Evolutionary conservation across 495 filamentous ascomycete genomes (phyloP).

Genomic region (Monascus purpureus): DNA sequence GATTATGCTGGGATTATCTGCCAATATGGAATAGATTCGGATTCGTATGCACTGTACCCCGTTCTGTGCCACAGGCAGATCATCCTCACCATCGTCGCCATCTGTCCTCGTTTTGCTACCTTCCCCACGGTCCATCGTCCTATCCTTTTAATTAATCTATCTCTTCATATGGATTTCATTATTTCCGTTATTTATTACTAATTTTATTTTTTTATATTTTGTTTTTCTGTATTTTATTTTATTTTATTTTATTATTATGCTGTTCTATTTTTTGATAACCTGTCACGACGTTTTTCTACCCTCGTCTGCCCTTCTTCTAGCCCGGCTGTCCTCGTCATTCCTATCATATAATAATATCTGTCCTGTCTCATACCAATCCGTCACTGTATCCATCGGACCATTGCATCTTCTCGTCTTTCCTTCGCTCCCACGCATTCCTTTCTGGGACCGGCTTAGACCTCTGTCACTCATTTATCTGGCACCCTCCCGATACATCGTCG

Average conservation of each 20-base stretch:
- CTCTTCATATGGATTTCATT: not conserved
- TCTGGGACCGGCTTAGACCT: not conserved
- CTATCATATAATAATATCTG: constrained; percentile 6
- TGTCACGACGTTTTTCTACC: not conserved
- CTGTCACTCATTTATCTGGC: not conserved
- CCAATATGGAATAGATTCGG: too few relatives aligned
- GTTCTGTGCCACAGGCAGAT: too few relatives aligned
- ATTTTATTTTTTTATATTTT: constrained; percentile 1
- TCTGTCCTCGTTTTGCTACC: too few relatives aligned
- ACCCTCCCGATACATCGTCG: not conserved
- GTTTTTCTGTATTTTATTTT: constrained; percentile 1
- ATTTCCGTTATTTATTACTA: not conserved
- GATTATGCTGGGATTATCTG: too few relatives aligned
- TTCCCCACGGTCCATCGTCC: not conserved
- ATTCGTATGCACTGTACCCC: too few relatives aligned
- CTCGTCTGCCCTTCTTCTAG: not conserved
- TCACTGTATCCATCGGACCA: not conserved
- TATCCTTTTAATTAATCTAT: not conserved
- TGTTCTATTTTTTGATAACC: not conserved
- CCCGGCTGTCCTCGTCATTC: not conserved
- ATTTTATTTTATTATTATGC: not conserved
- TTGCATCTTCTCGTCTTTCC: not conserved
- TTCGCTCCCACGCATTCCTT: not conserved
- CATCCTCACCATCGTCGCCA: too few relatives aligned
- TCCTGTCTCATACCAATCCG: constrained; percentile 2